Base-by-base conservation (phyloP, 176 grass and related monocot species). In the Luzula sylvatica region DNA sequence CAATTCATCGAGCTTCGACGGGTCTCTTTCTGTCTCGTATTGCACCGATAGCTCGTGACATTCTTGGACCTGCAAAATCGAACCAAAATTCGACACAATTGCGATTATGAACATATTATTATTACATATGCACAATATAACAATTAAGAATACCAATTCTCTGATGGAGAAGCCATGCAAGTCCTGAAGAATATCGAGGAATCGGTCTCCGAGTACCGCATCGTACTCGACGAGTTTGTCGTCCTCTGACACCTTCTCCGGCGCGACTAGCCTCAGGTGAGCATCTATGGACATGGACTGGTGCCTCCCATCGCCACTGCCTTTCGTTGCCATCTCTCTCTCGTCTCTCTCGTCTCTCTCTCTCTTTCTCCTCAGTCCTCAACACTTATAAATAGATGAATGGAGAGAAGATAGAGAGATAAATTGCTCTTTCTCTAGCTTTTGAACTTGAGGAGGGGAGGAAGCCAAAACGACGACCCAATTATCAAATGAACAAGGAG, bases 41-140 rank as follows among this genome's bases (percentile, higher is more conserved):
- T 83, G 65, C 2, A 80, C 88, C 0, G 88, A 67, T 15, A 83
- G 26, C 68, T 83, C 78, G 26, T 87, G 79, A 72, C 79, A 94
- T 4, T 94, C 88, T 75, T 94, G 83, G 50, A 94, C 88, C 88
- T 94, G 59, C 39, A 52, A 46, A 45, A 40, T 65, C 4, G 29
- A 26, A 45, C 26, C 30, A 59, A 20, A 59, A 59, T 59, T 22
- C 22, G 12, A 35, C 30, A 35, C 30, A 35, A 9, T 7, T 35
- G 5, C 1, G 30, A 35, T 7, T 35, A 35, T 35, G 25, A 39
- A 58, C 26, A 56, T 17, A n/a, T 15, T n/a, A n/a, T n/a, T n/a
- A n/a, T n/a, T n/a, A n/a, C n/a, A 35, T 35, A 35, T 35, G 13
- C 27, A 32, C 19, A 3, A 58, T 35, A 18, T 17, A 62, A 13